A percentile compares a stretch with the other conserved stretches of the same genome.
Evolutionary conservation across 768 basidiomycete genomes (phyloP).

Genomic region (Hypholoma fasciculare): DNA sequence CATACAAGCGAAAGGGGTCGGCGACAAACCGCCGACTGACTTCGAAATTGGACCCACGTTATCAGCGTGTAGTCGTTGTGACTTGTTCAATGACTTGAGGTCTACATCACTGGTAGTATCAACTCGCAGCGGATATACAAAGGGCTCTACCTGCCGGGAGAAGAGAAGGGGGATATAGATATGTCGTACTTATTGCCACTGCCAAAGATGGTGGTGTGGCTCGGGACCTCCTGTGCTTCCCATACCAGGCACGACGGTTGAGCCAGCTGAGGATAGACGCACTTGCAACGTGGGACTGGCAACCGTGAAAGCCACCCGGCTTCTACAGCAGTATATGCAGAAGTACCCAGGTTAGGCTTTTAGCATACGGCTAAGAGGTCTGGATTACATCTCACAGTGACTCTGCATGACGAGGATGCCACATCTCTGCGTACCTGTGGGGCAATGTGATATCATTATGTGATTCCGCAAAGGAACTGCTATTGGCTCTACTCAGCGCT

Average conservation of each 20-base stretch:
- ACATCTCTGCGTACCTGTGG: not conserved
- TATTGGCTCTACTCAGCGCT: no score
- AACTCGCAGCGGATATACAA: not conserved
- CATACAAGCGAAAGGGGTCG: not conserved
- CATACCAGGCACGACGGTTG: not conserved
- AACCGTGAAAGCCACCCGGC: no score
- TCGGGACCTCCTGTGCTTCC: not conserved
- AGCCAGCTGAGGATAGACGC: no score
- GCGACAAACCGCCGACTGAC: no score
- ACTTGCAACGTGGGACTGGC: no score
- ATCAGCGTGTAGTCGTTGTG: not conserved
- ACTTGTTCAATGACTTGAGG: no score
- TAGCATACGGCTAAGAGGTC: not conserved
- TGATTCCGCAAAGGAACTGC: not conserved
- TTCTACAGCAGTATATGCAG: not conserved
- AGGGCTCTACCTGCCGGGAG: not conserved
- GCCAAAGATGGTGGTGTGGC: not conserved
- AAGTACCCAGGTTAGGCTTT: not conserved
- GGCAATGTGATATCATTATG: constrained; percentile 12
- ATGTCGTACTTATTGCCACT: not conserved
- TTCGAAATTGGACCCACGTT: not conserved
- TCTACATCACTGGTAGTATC: not conserved
- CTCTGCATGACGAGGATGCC: not conserved
- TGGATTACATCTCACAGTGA: not conserved
- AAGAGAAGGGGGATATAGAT: not conserved